phyloP scores from a whole-genome alignment of 495 filamentous ascomycete genomes.

The Hypomontagnella submonticulosa region DNA sequence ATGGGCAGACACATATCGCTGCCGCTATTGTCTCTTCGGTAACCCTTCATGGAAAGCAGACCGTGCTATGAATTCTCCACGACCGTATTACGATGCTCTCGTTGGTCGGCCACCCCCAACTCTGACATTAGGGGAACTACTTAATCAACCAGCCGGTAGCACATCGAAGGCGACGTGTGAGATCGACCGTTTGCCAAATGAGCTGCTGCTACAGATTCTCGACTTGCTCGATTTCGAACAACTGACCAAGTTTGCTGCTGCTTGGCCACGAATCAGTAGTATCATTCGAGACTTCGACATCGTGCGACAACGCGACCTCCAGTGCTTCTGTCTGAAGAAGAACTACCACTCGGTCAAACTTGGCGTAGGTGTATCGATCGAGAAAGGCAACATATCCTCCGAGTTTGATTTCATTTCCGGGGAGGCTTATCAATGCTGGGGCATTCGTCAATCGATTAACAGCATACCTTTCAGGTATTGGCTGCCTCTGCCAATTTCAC shows the following conservation, averaged over 20 bases:
- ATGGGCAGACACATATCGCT: conserved; percentile 15
- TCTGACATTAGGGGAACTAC: too few relatives aligned
- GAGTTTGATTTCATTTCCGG: conserved; percentile 63
- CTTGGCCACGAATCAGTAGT: conserved; percentile 50
- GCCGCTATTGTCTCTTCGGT: conserved; percentile 30
- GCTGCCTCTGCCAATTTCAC: conserved; percentile 61
- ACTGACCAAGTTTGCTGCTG: conserved; percentile 51
- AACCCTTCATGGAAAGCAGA: neutral
- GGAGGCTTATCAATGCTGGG: conserved; percentile 50
- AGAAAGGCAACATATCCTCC: conserved; percentile 47
- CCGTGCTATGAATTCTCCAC: neutral
- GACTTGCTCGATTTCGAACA: conserved; percentile 53
- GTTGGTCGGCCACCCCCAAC: too few relatives aligned
- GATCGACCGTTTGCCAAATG: conserved; percentile 50
- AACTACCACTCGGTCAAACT: conserved; percentile 52
- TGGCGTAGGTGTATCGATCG: conserved; percentile 57
- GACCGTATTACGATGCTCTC: conserved; percentile 19
- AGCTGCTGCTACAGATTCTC: conserved; percentile 55
- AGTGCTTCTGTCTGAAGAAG: conserved; percentile 63
- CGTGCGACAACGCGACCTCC: conserved; percentile 59
- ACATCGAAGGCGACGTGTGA: conserved; percentile 2
- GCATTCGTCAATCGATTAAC: conserved; percentile 54
- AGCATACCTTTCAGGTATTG: conserved; percentile 54
- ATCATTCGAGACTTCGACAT: conserved; percentile 54
- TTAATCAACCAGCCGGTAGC: too few relatives aligned